These are phyloP conservation scores for Tricholoma saponaceum DNA, from an alignment of 768 basidiomycete species.

Conservation along the genomic window DNA sequence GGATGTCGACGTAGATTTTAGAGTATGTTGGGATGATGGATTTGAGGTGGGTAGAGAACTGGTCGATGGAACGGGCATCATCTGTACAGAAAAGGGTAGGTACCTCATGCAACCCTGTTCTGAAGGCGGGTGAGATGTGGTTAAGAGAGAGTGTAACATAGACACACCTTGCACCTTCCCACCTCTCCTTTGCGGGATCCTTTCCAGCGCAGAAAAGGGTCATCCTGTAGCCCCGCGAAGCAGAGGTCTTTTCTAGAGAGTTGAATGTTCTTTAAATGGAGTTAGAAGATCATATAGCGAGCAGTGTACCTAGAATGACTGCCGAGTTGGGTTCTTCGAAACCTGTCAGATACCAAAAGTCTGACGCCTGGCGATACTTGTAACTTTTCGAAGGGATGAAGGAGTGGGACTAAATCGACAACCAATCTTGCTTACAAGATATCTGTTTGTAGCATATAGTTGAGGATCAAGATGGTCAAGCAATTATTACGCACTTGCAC, in stretches of 20 bases:
- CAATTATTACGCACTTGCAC: conserved; percentile 53
- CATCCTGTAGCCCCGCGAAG: conserved; percentile 79
- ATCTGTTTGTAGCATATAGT: conserved; percentile 29
- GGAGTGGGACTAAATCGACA: not conserved
- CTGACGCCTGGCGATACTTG: conserved; percentile 89
- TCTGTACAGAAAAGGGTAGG: conserved; percentile 74
- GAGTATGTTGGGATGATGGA: conserved; percentile 45
- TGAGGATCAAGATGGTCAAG: conserved; percentile 7
- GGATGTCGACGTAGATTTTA: conserved; percentile 51
- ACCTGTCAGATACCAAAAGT: conserved; percentile 96
- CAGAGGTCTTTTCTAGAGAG: conserved; percentile 61
- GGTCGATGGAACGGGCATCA: conserved; percentile 54
- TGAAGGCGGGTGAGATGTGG: conserved; percentile 14
- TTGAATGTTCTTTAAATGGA: conserved; percentile 4
- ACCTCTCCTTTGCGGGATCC: conserved; percentile 74
- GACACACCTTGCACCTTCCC: conserved; percentile 79
- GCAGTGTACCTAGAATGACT: conserved; percentile 65
- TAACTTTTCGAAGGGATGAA: conserved; percentile 52
- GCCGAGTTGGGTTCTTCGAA: conserved; percentile 93
- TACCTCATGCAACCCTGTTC: conserved; percentile 65
- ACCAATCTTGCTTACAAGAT: conserved; percentile 63
- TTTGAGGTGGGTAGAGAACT: conserved; percentile 56
- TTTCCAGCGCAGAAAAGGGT: conserved; percentile 78
- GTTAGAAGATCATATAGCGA: not conserved
- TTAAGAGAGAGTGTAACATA: not conserved